phyloP scores from a whole-genome alignment of 1,139 yeast genomes.

The Chernovozyma aurita region DNA sequence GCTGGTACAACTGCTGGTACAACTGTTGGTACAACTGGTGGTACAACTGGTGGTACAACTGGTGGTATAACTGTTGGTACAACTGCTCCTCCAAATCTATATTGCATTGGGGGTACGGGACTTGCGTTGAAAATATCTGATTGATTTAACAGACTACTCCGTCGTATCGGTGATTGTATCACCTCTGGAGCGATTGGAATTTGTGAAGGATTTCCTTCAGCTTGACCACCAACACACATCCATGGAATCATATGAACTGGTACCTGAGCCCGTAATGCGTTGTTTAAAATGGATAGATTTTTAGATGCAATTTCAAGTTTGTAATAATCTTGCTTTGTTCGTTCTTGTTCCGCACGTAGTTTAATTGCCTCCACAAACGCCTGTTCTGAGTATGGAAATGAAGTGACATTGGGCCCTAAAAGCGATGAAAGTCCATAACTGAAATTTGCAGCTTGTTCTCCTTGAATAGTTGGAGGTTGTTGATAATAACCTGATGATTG shows the following conservation, averaged over 20 bases:
- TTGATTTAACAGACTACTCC: slow-evolving; percentile 5
- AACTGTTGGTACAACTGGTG: slow-evolving; percentile 14
- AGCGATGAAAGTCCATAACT: slow-evolving; percentile 27
- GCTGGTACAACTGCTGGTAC: no score
- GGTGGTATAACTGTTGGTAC: slow-evolving; percentile 15
- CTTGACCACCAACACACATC: slow-evolving; percentile 39
- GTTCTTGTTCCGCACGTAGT: slow-evolving; percentile 72
- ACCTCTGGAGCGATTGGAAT: not conserved
- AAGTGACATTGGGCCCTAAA: slow-evolving; percentile 48
- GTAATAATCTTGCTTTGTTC: slow-evolving; percentile 77
- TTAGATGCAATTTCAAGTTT: slow-evolving; percentile 59
- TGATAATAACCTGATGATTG: no score
- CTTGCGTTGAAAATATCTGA: slow-evolving; percentile 20
- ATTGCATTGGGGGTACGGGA: slow-evolving; percentile 34
- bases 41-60: slow-evolving; percentile 10
- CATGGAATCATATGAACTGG: slow-evolving; percentile 68
- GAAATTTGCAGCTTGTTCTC: no score
- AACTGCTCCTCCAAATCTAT: slow-evolving; percentile 37
- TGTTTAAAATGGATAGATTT: slow-evolving; percentile 57
- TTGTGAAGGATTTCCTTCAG: slow-evolving; percentile 1
- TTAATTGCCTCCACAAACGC: slow-evolving; percentile 61
- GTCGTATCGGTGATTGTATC: slow-evolving; percentile 1
- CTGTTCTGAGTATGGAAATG: slow-evolving; percentile 61
- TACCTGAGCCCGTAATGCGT: slow-evolving; percentile 59
- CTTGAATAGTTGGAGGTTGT: no score